Evolutionary conservation across 2,329 filamentous ascomycete genomes (phyloP).

Genomic region (Trichophyton simii): DNA sequence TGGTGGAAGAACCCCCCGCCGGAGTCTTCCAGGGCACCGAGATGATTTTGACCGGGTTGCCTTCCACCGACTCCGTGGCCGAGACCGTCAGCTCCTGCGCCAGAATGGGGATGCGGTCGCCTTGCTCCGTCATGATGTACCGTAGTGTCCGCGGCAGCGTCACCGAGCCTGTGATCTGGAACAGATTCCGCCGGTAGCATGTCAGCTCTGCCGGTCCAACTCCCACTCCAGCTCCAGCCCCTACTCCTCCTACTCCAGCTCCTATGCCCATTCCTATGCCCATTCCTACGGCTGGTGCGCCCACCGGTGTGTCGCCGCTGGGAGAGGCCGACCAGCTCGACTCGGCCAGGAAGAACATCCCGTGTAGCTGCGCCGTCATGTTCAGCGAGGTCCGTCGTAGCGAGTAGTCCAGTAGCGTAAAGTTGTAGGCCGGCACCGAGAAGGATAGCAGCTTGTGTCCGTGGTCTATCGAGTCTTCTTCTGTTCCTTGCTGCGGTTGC

Average conservation of each 20-base stretch:
- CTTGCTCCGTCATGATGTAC: conserved; percentile 70
- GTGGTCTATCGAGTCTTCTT: conserved; percentile 49
- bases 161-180: conserved; percentile 86
- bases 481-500: conserved; percentile 16
- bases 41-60: conserved; percentile 82
- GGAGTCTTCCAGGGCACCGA: conserved; percentile 98
- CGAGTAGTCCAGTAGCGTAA: conserved; percentile 48
- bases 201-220: conserved; percentile 56
- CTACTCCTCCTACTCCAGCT: not conserved
- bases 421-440: conserved; percentile 50
- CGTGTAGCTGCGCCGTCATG: conserved; percentile 50
- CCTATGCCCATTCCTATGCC: not conserved
- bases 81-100: conserved; percentile 79
- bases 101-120: conserved; percentile 69
- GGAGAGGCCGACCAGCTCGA: conserved; percentile 48
- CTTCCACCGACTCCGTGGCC: conserved; percentile 88
- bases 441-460: conserved; percentile 65
- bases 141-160: conserved; percentile 66
- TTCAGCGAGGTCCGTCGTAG: conserved; percentile 44
- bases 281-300: not conserved
- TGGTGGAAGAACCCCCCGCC: conserved; percentile 41
- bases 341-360: conserved; percentile 58
- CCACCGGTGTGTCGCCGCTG: conserved; percentile 18
- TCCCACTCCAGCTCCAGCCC: not conserved
- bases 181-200: conserved; percentile 89